Evolutionary conservation across 768 basidiomycete genomes (phyloP).

Genomic region (Gymnopilus dilepis): DNA sequence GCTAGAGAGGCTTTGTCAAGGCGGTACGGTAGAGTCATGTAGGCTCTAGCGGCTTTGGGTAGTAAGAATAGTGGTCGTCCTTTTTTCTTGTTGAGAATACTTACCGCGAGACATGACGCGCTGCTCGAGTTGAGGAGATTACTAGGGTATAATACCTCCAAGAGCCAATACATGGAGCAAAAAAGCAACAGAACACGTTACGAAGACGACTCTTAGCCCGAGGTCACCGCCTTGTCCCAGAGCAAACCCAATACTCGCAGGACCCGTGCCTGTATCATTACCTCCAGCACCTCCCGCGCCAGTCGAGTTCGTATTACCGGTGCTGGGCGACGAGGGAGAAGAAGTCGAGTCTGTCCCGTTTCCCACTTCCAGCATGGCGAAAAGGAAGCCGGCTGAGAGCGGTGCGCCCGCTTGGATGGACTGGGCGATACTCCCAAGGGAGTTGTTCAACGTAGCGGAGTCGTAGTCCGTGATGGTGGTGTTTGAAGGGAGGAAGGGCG

Average conservation of each 20-base stretch:
- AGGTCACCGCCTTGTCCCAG: neutral
- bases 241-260: neutral
- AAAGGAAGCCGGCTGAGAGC: conserved; percentile 1
- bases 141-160: neutral
- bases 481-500: neutral
- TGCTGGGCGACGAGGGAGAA: no score
- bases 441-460: neutral
- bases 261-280: neutral
- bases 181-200: neutral
- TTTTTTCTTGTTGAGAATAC: no score
- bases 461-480: neutral
- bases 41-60: no score
- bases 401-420: conserved; percentile 3
- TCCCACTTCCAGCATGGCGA: neutral
- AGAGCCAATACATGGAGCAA: neutral
- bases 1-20: no score
- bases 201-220: neutral
- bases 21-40: no score
- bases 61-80: no score
- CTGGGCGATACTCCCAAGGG: neutral
- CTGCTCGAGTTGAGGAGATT: no score
- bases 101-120: no score
- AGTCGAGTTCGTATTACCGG: neutral
- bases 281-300: neutral
- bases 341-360: neutral